These are phyloP conservation scores for Craterostigma plantagineum DNA, from an alignment of 257 asterid genomes.

Conservation along the genomic window DNA sequence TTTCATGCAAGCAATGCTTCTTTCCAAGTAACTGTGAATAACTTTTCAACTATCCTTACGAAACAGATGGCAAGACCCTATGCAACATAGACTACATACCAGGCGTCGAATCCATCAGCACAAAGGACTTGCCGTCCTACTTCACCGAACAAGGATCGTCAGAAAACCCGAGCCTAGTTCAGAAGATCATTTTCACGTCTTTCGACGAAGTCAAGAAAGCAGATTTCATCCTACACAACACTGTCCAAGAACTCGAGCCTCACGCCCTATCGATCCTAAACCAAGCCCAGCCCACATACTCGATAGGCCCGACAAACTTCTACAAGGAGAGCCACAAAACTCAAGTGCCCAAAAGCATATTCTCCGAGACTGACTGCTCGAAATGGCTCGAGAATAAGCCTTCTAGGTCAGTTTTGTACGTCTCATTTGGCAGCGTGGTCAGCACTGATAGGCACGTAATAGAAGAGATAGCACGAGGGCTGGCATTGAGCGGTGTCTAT, in stretches of 20 bases:
- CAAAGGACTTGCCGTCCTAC: constrained; percentile 30
- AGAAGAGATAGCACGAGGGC: constrained; percentile 36
- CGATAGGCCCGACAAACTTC: constrained; percentile 34
- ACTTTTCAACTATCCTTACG: too few relatives aligned
- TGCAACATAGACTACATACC: constrained; percentile 28
- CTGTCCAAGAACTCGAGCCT: constrained; percentile 41
- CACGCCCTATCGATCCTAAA: constrained; percentile 21
- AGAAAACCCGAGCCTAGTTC: constrained; percentile 11
- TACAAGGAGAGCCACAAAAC: constrained; percentile 6
- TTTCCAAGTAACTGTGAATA: too few relatives aligned
- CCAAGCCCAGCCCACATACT: constrained; percentile 21
- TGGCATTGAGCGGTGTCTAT: constrained; percentile 27
- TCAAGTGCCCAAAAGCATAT: constrained; percentile 18
- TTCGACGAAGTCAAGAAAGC: constrained; percentile 39
- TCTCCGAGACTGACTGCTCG: constrained; percentile 32
- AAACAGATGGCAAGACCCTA: too few relatives aligned
- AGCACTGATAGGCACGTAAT: constrained; percentile 15
- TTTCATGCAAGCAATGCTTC: too few relatives aligned
- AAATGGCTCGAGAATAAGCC: constrained; percentile 31
- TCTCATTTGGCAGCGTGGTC: constrained; percentile 44
- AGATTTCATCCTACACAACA: constrained; percentile 48
- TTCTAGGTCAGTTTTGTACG: constrained; percentile 29
- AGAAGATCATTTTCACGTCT: constrained; percentile 13
- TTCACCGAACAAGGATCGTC: constrained; percentile 9
- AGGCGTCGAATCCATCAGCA: constrained; percentile 28